Conservation (phyloP, 2,329 filamentous ascomycete species). For the Erysiphe pulchra region DNA sequence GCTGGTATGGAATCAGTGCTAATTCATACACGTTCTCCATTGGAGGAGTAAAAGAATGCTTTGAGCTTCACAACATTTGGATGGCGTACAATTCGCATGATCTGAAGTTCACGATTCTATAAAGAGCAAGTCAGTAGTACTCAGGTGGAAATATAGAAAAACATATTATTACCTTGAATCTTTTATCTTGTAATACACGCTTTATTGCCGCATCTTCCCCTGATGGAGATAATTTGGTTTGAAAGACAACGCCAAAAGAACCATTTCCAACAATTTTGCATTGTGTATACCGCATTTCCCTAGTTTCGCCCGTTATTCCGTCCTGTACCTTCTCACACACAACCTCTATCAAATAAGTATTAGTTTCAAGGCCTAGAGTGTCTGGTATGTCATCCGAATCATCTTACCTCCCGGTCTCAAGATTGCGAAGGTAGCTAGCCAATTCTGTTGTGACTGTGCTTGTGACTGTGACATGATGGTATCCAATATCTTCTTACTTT, state of each 20-base stretch:
- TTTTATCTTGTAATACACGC: slow-evolving; percentile 93
- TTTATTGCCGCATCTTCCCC: slow-evolving; percentile 98
- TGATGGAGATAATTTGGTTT: slow-evolving; percentile 93
- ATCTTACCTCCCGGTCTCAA: slow-evolving; percentile 87
- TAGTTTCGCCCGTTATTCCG: slow-evolving; percentile 85
- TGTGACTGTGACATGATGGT: slow-evolving; percentile 43
- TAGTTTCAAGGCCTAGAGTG: slow-evolving; percentile 17
- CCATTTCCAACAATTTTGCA: slow-evolving; percentile 99
- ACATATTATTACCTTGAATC: slow-evolving; percentile 60
- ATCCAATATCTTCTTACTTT: slow-evolving; percentile 15
- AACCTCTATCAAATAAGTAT: slow-evolving; percentile 30
- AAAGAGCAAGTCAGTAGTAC: neutral
- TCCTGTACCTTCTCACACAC: slow-evolving; percentile 98
- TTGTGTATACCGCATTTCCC: slow-evolving; percentile 93
- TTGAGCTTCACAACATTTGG: slow-evolving; percentile 98
- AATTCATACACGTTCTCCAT: slow-evolving; percentile 68
- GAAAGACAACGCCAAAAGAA: slow-evolving; percentile 95
- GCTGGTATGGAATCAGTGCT: neutral
- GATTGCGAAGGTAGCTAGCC: slow-evolving; percentile 66
- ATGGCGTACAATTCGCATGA: slow-evolving; percentile 97
- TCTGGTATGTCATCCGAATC: slow-evolving; percentile 5
- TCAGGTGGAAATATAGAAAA: neutral
- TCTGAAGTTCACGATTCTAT: slow-evolving; percentile 95
- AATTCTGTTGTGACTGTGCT: slow-evolving; percentile 20
- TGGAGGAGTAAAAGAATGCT: slow-evolving; percentile 89